phyloP scores from a whole-genome alignment of 352 stramenopile genomes.

The Plasmopara halstedii region DNA sequence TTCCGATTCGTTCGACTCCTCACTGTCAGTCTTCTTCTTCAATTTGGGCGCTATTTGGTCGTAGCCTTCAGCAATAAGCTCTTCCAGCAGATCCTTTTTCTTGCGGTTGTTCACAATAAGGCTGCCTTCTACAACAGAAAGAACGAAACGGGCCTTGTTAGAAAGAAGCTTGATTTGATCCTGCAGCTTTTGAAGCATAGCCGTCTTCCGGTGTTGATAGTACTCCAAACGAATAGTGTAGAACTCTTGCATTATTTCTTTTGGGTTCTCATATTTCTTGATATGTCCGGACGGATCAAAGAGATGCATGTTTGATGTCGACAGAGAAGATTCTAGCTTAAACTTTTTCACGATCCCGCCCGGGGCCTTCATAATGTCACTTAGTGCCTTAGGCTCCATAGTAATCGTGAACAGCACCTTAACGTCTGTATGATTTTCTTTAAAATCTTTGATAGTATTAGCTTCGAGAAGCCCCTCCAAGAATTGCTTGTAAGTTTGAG shows the following conservation, averaged over 20 bases:
- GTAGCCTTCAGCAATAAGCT: constrained; percentile 88
- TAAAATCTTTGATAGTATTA: constrained; percentile 87
- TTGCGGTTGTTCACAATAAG: constrained; percentile 93
- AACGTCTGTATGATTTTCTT: constrained; percentile 91
- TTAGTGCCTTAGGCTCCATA: constrained; percentile 63
- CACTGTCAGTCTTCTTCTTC: constrained; percentile 42
- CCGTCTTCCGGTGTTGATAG: constrained; percentile 90
- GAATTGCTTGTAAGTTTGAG: constrained; percentile 94
- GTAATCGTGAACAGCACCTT: constrained; percentile 88
- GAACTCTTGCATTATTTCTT: constrained; percentile 93
- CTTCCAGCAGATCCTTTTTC: constrained; percentile 88
- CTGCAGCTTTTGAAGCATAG: constrained; percentile 82
- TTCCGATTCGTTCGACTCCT: constrained; percentile 49
- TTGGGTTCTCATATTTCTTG: constrained; percentile 88
- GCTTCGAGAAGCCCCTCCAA: constrained; percentile 88
- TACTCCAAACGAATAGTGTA: constrained; percentile 88
- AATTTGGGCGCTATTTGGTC: constrained; percentile 49
- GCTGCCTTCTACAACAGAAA: constrained; percentile 87
- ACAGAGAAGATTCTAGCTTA: constrained; percentile 91
- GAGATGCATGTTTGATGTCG: constrained; percentile 96
- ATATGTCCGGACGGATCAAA: constrained; percentile 90
- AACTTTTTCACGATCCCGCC: constrained; percentile 92
- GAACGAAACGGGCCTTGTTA: constrained; percentile 96
- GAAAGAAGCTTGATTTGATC: constrained; percentile 87
- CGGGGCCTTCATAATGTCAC: constrained; percentile 52